Base-by-base conservation (phyloP, 2,329 filamentous ascomycete species). In the Aspergillus vadensis region DNA sequence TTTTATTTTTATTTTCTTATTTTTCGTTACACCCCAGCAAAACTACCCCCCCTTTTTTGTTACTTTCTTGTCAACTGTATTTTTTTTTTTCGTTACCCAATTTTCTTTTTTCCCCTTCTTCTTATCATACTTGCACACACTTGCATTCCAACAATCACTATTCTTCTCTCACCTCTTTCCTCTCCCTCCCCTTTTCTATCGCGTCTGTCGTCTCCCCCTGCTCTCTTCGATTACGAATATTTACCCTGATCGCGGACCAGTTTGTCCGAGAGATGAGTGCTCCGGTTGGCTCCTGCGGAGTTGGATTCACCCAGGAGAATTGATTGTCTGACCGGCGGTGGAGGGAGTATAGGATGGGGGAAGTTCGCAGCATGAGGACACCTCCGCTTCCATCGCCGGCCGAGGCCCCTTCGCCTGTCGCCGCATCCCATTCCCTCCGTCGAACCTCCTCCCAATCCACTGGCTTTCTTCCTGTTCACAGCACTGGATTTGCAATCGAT, bases 341-440 rank as follows among this genome's bases (percentile, higher is more conserved):
- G 68, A 74, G 70, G 70, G 60, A 68, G 62, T 65, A 67, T 63
- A 71, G 64, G 65, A 75, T 76, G 73, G 74, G 69, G 67, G 72
- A 75, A 66, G 68, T 72, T 67, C 68, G 69, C 68, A 73, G 68
- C 61, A 74, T 74, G 73, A 76, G 71, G 68, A 76, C 71, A 60
- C 69, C 75, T 72, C 73, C 76, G 63, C 73, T 75, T 66, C 70
- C 75, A 67, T 77, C 76, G 63, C 74, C 75, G 65, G 72, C 72
- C 60, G 72, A 76, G 65, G 72, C 73, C 57, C 69, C 73, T 58
- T 72, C 74, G 61, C 64, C 74, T 59, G 56, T 69, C 54, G 65
- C 67, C 62, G 64, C 70, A 27, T 58, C 68, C 50, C 70, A 68
- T 52, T 64, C 65, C 64, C 66, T 67, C 61, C 69, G 66, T 61